These are phyloP conservation scores for Venturia nashicola DNA, from an alignment of 2,329 filamentous ascomycete species.

Conservation along the genomic window DNA sequence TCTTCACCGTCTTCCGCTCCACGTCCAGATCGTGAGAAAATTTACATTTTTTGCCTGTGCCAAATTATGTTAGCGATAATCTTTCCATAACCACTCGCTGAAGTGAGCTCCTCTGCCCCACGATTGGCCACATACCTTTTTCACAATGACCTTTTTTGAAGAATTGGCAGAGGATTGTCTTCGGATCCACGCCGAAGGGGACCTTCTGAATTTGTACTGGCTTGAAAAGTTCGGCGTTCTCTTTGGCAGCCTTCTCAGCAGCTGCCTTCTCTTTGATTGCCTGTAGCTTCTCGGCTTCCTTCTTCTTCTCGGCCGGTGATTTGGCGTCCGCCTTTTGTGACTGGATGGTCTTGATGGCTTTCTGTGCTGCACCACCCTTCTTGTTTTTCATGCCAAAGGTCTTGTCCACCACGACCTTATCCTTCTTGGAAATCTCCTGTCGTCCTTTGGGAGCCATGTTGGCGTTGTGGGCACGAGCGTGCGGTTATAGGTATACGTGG, in stretches of 20 bases:
- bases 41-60: constrained; percentile 71
- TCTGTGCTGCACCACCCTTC: constrained; percentile 85
- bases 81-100: background rate
- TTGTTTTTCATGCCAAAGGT: constrained; percentile 99
- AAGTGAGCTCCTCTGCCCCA: background rate
- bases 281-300: constrained; percentile 49
- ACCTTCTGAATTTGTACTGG: constrained; percentile 96
- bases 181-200: constrained; percentile 93
- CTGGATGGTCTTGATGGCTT: constrained; percentile 74
- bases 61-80: background rate
- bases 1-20: constrained; percentile 88
- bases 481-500: background rate
- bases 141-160: constrained; percentile 96
- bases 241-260: constrained; percentile 69
- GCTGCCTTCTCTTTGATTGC: constrained; percentile 84
- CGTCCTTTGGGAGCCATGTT: constrained; percentile 61
- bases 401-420: constrained; percentile 74
- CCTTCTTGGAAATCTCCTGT: constrained; percentile 31
- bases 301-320: constrained; percentile 78
- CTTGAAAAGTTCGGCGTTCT: constrained; percentile 73
- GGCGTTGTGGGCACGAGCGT: constrained; percentile 19
- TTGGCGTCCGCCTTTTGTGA: constrained; percentile 62
- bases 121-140: constrained; percentile 47
- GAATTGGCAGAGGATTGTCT: constrained; percentile 93
- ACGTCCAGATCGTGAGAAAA: constrained; percentile 86